Percentiles rank a stretch among this genome's conserved stretches.
Evolutionary conservation across 1,284 basidiomycete genomes (phyloP).

Genomic region (Lentinus polychrous): DNA sequence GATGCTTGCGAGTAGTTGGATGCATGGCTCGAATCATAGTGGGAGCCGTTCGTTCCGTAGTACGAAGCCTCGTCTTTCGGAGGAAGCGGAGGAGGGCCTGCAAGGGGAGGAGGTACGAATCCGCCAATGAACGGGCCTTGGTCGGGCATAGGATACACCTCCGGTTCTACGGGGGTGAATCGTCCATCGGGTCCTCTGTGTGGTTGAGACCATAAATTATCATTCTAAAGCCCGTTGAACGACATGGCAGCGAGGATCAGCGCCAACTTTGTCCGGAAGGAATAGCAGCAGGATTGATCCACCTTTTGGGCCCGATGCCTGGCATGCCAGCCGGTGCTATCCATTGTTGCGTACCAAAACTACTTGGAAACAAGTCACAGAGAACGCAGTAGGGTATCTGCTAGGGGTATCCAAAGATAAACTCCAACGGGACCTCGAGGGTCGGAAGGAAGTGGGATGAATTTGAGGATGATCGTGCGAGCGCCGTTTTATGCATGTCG

Average conservation of each 20-base stretch:
- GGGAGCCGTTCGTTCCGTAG: constrained; percentile 15
- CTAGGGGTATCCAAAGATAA: not conserved
- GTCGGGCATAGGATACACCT: constrained; percentile 46
- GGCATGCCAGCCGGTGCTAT: constrained; percentile 65
- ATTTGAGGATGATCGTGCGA: not conserved
- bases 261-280: not conserved
- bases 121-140: constrained; percentile 52
- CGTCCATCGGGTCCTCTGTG: constrained; percentile 44
- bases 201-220: constrained; percentile 23
- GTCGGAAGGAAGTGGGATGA: not conserved
- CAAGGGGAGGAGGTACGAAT: constrained; percentile 27
- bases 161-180: constrained; percentile 42
- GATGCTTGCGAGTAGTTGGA: not conserved
- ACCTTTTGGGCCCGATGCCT: constrained; percentile 29
- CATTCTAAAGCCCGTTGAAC: constrained; percentile 39
- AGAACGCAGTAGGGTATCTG: not conserved
- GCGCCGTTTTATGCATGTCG: not conserved
- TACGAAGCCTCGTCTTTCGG: constrained; percentile 28
- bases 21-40: constrained; percentile 1
- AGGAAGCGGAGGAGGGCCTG: constrained; percentile 26
- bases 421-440: not conserved
- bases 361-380: not conserved
- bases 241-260: not conserved
- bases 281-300: constrained; percentile 10
- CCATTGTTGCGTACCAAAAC: constrained; percentile 37